phyloP scores from a whole-genome alignment of 495 filamentous ascomycete genomes.

The Recurvomyces mirabilis region DNA sequence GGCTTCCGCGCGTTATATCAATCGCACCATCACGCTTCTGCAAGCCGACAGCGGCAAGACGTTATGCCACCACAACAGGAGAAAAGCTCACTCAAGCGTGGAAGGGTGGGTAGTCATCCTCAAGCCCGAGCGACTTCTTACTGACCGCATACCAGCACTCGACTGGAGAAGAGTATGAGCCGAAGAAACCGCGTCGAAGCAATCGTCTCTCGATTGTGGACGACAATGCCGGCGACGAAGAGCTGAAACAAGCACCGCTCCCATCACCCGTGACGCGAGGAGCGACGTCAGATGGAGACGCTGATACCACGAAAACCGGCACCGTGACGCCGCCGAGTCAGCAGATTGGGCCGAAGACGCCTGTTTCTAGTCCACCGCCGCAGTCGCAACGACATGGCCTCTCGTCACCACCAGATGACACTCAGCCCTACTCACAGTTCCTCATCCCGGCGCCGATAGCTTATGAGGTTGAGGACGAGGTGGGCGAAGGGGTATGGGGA shows the following conservation, averaged over 20 bases:
- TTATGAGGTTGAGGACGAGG: conserved; percentile 73
- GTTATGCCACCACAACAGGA: conserved; percentile 21
- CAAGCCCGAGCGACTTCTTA: too few species aligned
- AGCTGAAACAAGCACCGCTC: conserved; percentile 50
- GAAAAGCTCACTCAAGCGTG: conserved; percentile 31
- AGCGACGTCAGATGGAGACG: conserved; percentile 39
- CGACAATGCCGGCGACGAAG: conserved; percentile 31
- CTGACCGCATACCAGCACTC: conserved; percentile 29
- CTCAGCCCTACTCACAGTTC: conserved; percentile 65
- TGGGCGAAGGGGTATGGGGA: conserved; percentile 88
- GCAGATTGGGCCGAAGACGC: conserved; percentile 38
- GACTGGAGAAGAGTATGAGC: conserved; percentile 22
- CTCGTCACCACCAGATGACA: conserved; percentile 55
- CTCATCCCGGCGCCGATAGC: conserved; percentile 61
- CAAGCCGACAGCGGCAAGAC: too few species aligned
- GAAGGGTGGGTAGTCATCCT: conserved; percentile 16
- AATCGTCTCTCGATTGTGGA: conserved; percentile 42
- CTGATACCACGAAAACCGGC: conserved; percentile 45
- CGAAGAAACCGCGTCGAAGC: conserved; percentile 60
- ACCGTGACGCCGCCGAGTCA: conserved; percentile 65
- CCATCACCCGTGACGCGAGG: conserved; percentile 73
- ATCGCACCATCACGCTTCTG: too few species aligned
- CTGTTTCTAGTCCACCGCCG: conserved; percentile 35
- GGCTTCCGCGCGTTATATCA: too few species aligned
- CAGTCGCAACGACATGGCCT: conserved; percentile 37